These are phyloP conservation scores for Coniferiporia weirii DNA, from an alignment of 1,284 basidiomycete genomes.

Conservation along the genomic window DNA sequence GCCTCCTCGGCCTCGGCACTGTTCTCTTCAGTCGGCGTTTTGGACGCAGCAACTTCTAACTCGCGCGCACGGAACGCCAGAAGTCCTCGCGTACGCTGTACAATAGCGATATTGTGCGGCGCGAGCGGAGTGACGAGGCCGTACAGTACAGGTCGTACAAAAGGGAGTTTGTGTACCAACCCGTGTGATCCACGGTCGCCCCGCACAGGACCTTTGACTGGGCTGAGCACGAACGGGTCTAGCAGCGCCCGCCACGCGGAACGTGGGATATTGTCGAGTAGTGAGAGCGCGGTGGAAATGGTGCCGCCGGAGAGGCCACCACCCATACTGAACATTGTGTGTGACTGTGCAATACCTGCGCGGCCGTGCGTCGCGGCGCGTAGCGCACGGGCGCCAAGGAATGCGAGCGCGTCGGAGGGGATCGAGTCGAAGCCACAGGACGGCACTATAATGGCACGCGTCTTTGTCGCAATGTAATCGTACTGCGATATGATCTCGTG, in stretches of 20 bases:
- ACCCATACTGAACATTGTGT: constrained; percentile 44
- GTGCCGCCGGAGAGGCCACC: constrained; percentile 70
- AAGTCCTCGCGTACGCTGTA: constrained; percentile 77
- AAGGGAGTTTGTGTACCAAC: constrained; percentile 9
- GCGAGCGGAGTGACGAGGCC: constrained; percentile 53
- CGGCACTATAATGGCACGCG: constrained; percentile 63
- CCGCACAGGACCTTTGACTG: constrained; percentile 22
- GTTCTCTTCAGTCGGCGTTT: not conserved
- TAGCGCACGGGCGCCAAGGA: constrained; percentile 47
- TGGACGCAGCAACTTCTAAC: not conserved
- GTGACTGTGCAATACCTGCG: constrained; percentile 35
- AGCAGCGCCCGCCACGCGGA: constrained; percentile 28
- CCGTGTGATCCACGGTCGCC: not conserved
- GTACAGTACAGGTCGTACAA: not conserved
- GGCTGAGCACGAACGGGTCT: constrained; percentile 51
- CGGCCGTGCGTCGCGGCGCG: constrained; percentile 29
- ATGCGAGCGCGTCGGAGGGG: constrained; percentile 61
- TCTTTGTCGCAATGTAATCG: constrained; percentile 62
- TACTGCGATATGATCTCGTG: constrained; percentile 47
- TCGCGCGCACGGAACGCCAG: constrained; percentile 36
- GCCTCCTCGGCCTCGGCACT: constrained; percentile 3
- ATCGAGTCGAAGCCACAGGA: constrained; percentile 70
- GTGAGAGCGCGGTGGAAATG: constrained; percentile 46
- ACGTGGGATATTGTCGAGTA: constrained; percentile 45
- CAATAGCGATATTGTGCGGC: constrained; percentile 56